Evolutionary conservation across 768 basidiomycete genomes (phyloP).

Genomic region (Auricularia auricula-judae): DNA sequence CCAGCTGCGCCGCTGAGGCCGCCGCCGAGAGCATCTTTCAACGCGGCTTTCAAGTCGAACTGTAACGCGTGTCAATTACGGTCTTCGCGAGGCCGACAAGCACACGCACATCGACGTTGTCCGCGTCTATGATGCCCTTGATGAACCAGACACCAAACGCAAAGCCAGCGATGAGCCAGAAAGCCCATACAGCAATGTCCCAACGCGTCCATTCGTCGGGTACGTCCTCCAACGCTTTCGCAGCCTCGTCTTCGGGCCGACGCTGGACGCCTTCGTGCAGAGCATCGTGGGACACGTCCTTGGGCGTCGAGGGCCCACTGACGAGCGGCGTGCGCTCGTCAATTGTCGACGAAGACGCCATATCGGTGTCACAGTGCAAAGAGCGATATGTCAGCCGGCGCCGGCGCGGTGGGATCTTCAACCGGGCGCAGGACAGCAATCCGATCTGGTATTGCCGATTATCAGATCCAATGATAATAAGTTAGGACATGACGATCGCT

Average conservation of each 20-base stretch:
- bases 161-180: not conserved
- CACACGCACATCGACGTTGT: slow-evolving; percentile 48
- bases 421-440: too few relatives aligned
- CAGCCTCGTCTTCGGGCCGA: not conserved
- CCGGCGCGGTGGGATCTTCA: too few relatives aligned
- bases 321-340: not conserved
- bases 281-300: not conserved
- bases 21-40: slow-evolving; percentile 79
- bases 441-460: too few relatives aligned
- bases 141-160: slow-evolving; percentile 27
- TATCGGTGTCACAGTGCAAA: not conserved
- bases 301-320: not conserved
- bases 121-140: slow-evolving; percentile 60
- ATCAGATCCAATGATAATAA: too few relatives aligned
- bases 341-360: not conserved
- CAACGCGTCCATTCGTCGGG: not conserved
- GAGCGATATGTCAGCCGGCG: too few relatives aligned
- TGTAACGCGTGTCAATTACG: slow-evolving; percentile 18
- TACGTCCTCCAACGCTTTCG: not conserved
- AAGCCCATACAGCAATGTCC: not conserved
- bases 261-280: not conserved
- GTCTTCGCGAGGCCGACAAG: not conserved
- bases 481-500: too few relatives aligned
- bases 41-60: slow-evolving; percentile 71
- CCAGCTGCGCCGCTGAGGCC: slow-evolving; percentile 84